A percentile compares a stretch with the other conserved stretches of the same genome.
Conservation (phyloP, 495 filamentous ascomycete genomes). For the Lophiostoma macrostomum region DNA sequence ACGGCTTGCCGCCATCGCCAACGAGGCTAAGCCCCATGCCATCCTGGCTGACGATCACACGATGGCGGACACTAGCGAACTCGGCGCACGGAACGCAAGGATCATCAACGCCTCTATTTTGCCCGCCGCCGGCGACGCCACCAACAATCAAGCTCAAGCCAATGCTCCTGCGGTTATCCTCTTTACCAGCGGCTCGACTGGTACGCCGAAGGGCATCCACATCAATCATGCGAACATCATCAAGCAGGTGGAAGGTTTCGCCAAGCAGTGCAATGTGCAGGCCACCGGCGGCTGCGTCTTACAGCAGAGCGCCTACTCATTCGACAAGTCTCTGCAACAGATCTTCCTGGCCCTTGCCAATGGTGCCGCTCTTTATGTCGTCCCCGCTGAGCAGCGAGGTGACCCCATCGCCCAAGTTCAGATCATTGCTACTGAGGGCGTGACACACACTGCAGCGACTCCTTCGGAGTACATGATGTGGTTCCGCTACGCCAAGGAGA, state of each 20-base stretch:
- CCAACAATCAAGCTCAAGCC: constrained; percentile 38
- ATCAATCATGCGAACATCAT: constrained; percentile 76
- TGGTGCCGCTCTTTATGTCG: neutral
- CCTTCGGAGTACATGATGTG: constrained; percentile 18
- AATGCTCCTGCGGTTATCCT: constrained; percentile 95
- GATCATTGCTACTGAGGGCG: neutral
- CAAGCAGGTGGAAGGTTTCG: neutral
- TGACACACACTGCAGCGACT: constrained; percentile 5
- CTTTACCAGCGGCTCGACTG: constrained; percentile 98
- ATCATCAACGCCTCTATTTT: neutral
- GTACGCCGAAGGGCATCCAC: constrained; percentile 88
- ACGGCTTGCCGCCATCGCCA: neutral
- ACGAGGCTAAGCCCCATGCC: neutral
- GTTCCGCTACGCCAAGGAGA: neutral
- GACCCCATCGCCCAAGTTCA: neutral
- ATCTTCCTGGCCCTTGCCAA: constrained; percentile 5
- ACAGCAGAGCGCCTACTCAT: constrained; percentile 1
- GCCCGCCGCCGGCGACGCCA: neutral
- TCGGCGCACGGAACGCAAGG: neutral
- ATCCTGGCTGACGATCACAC: neutral
- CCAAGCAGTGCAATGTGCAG: neutral
- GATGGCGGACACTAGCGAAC: too few relatives aligned
- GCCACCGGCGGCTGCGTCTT: neutral
- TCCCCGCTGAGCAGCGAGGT: neutral
- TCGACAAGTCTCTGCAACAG: constrained; percentile 11